Evolutionary conservation across 257 asterid genomes (phyloP), one percentile per base, ranked within the genome.

Genomic region (Solanum pimpinellifolium): DNA sequence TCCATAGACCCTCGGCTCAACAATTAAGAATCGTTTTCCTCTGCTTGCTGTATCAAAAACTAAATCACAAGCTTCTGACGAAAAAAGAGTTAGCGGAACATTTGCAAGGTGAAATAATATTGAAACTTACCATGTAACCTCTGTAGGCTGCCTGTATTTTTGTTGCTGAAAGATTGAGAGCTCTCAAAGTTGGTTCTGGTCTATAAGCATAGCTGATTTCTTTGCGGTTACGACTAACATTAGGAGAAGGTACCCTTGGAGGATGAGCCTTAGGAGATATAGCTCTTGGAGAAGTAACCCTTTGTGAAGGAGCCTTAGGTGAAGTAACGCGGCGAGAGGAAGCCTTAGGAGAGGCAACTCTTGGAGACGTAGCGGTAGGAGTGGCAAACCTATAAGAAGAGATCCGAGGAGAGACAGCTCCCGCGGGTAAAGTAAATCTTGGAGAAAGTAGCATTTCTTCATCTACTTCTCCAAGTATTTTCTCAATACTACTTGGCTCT

Each of bases 401-500:
- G 68, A 88, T 83, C 81, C 87, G 88, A 13, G 95, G 96, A 33
- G 97, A 92, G 72, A 37, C 72, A 11, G 91, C 93, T 88, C 93
- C 89, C 75, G 12, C 41, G 11, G 91, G n/a, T 52, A 93, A 91
- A 86, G 96, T 88, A n/a, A 90, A 44, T 39, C 87, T 94, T 25
- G 91, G 90, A 83, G 94, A 90, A 72, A 93, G 92, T 18, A 95
- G 92, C 66, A 59, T 37, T 86, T 85, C 90, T 41, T 96, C 92
- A 92, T 96, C 99, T 3, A 93, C 98, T 93, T 97, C 99, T 39
- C 98, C 98, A 86, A 97, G 90, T 89, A 97, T 97, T 87, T 97
- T 92, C 88, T 96, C 99, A 81, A 97, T 95, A 93, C 99, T 97
- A 90, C 99, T 97, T 6, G 99, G 99, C 91, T 89, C 93, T 91